Evolutionary conservation across 352 stramenopile species (phyloP).

Genomic region (Phytophthora vignae): DNA sequence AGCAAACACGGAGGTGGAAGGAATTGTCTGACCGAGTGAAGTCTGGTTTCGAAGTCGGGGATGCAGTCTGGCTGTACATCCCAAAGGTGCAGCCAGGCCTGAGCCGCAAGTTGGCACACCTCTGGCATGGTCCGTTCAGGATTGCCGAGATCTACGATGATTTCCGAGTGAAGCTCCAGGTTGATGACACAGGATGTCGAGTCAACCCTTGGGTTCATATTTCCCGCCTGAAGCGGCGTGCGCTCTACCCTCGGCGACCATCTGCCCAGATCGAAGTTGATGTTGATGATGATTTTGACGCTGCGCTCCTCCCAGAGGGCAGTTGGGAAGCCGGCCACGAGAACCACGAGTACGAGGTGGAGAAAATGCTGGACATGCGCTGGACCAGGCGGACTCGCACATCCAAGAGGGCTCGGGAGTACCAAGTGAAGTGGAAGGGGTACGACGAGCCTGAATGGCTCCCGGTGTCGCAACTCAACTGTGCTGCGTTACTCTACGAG

Average conservation of each 20-base stretch:
- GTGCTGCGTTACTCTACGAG: neutral
- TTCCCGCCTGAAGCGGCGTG: neutral
- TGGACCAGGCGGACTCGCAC: neutral
- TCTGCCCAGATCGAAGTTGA: neutral
- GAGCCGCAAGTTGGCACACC: neutral
- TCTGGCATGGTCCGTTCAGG: constrained; percentile 11
- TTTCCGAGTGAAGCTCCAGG: neutral
- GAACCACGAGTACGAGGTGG: neutral
- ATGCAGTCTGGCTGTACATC: constrained; percentile 4
- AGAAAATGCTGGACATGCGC: neutral
- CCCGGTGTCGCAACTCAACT: neutral
- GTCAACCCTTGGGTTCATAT: constrained; percentile 5
- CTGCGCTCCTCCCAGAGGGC: neutral
- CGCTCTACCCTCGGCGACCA: neutral
- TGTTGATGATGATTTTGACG: neutral
- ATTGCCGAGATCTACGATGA: neutral
- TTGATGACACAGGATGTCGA: neutral
- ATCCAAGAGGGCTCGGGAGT: neutral
- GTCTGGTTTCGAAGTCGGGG: neutral
- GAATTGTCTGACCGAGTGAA: neutral
- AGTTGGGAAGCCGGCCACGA: neutral
- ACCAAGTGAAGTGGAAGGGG: neutral
- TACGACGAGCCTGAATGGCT: neutral
- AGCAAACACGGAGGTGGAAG: neutral
- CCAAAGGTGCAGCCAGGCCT: neutral